Percentiles rank a stretch among this genome's conserved stretches.
Evolutionary conservation across 1,284 basidiomycete species (phyloP).

Genomic region (Spongispora temasekensis): DNA sequence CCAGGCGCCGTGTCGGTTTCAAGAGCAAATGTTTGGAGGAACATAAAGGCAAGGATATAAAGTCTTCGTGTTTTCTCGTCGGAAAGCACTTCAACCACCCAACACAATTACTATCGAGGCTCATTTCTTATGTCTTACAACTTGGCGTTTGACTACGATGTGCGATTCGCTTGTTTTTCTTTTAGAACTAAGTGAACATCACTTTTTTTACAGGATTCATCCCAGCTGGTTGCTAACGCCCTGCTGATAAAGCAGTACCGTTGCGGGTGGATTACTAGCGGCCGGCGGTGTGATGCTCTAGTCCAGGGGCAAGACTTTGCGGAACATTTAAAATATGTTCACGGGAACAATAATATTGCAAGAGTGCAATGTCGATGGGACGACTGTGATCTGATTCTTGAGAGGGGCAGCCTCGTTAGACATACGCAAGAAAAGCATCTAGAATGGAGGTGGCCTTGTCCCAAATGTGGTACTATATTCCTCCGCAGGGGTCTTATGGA

Average conservation of each 20-base stretch:
- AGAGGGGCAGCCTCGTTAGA: neutral
- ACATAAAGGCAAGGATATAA: no score
- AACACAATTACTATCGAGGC: no score
- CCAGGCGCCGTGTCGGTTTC: no score
- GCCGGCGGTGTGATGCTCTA: neutral
- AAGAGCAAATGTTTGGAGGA: no score
- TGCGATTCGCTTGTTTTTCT: no score
- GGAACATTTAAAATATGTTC: conserved; percentile 4
- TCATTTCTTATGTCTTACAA: no score
- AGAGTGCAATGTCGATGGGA: neutral
- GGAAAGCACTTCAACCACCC: no score
- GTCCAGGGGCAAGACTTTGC: neutral
- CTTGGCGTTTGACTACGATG: no score
- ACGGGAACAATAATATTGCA: neutral
- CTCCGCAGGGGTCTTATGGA: neutral
- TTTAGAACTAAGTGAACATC: no score
- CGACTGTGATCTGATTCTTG: neutral
- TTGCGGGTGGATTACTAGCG: neutral
- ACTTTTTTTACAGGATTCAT: neutral
- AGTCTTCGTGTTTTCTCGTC: no score
- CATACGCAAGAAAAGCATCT: neutral
- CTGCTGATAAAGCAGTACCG: neutral
- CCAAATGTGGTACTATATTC: neutral
- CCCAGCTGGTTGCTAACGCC: neutral
- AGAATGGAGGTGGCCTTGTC: neutral